A percentile compares a stretch with the other conserved stretches of the same genome.
Evolutionary conservation across 1,284 basidiomycete species (phyloP).

Genomic region (Apiotrichum mycotoxinovorans): DNA sequence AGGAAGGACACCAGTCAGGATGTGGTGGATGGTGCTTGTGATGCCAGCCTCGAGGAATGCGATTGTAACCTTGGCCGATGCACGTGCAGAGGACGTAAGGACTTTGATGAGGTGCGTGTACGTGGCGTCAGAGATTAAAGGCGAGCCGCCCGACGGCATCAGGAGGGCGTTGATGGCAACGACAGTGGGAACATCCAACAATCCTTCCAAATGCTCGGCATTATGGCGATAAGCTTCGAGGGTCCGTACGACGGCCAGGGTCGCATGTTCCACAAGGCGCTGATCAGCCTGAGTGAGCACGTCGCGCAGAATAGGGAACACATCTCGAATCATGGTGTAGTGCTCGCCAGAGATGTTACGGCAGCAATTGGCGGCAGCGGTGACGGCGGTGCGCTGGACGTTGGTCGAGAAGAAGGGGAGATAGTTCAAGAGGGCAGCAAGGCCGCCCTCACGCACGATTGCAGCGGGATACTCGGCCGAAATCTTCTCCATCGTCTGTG

Average conservation of each 20-base stretch:
- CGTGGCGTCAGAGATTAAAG: constrained; percentile 75
- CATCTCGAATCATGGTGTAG: constrained; percentile 78
- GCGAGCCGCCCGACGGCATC: constrained; percentile 78
- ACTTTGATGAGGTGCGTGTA: constrained; percentile 84
- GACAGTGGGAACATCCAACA: constrained; percentile 79
- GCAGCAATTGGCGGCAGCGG: constrained; percentile 92
- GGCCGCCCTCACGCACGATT: constrained; percentile 88
- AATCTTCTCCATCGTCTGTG: constrained; percentile 91
- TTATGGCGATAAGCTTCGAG: constrained; percentile 85
- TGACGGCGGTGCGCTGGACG: constrained; percentile 91
- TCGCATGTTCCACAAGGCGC: constrained; percentile 87
- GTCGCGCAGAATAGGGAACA: constrained; percentile 87
- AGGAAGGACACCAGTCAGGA: constrained; percentile 84
- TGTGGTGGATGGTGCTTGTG: constrained; percentile 84
- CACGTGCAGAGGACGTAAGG: constrained; percentile 75
- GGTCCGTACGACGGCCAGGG: constrained; percentile 84
- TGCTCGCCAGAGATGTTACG: constrained; percentile 81
- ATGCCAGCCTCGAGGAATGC: constrained; percentile 83
- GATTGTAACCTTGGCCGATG: constrained; percentile 79
- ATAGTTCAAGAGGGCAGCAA: constrained; percentile 84
- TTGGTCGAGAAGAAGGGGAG: constrained; percentile 96
- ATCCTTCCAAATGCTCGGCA: constrained; percentile 74
- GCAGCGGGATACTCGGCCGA: constrained; percentile 91
- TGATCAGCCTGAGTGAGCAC: constrained; percentile 87
- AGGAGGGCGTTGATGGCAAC: constrained; percentile 78